phyloP scores from a whole-genome alignment of 176 grass and related monocot species.

The Bonia amplexicaulis region DNA sequence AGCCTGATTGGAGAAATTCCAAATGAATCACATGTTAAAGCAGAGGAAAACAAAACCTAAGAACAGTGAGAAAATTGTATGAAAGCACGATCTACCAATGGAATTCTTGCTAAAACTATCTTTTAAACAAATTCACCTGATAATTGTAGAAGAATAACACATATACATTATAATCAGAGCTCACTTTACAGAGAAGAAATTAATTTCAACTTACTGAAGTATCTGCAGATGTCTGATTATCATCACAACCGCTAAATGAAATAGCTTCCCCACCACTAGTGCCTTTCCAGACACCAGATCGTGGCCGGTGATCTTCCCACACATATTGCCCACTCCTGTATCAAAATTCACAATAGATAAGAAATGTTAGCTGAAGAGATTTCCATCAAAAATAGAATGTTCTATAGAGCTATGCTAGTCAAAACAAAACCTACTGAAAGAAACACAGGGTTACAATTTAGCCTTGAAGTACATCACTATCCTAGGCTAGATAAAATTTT shows the following conservation, averaged over 20 bases:
- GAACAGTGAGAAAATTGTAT: background rate
- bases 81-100: background rate
- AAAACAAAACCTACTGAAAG: constrained; percentile 3
- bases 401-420: constrained; percentile 11
- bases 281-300: constrained; percentile 95
- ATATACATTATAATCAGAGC: background rate
- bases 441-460: background rate
- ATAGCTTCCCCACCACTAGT: constrained; percentile 91
- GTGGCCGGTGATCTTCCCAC: constrained; percentile 95
- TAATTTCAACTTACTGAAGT: constrained; percentile 65
- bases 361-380: background rate
- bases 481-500: background rate
- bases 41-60: background rate
- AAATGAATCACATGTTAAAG: constrained; percentile 17
- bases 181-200: background rate
- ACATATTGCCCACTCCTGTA: constrained; percentile 73
- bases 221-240: constrained; percentile 93
- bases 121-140: background rate
- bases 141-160: background rate
- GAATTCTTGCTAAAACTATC: background rate
- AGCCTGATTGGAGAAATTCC: constrained; percentile 49
- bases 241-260: constrained; percentile 96
- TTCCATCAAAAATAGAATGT: background rate
- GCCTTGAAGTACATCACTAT: background rate
- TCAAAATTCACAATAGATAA: constrained; percentile 26